Conservation (phyloP, 768 basidiomycete species). For the Dioszegia crocea region DNA sequence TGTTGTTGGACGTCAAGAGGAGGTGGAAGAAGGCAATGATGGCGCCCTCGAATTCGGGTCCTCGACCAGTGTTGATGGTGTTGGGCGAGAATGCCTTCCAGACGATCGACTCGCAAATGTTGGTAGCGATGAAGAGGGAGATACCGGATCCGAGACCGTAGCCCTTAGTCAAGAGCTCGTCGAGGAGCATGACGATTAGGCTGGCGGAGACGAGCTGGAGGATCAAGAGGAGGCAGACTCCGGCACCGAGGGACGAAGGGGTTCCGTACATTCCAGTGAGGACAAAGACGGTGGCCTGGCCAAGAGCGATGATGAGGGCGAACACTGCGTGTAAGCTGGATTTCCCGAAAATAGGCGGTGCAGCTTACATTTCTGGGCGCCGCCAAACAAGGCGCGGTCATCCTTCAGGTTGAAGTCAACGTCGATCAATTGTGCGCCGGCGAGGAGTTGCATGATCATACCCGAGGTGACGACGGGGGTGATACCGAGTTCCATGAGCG, state of each 20-base stretch:
- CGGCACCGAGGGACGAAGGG: constrained; percentile 86
- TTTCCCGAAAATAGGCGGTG: not conserved
- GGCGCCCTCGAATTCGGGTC: constrained; percentile 96
- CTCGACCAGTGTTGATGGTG: constrained; percentile 95
- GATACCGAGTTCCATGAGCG: constrained; percentile 98
- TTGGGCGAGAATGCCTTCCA: constrained; percentile 99
- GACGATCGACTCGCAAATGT: constrained; percentile 98
- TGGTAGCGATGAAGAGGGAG: constrained; percentile 98
- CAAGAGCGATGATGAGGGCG: constrained; percentile 91
- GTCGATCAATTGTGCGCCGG: constrained; percentile 94
- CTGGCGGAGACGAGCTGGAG: constrained; percentile 91
- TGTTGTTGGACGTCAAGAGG: constrained; percentile 97
- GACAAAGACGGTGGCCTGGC: constrained; percentile 95
- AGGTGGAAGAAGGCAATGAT: constrained; percentile 95
- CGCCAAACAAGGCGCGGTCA: constrained; percentile 89
- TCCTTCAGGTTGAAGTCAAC: constrained; percentile 97
- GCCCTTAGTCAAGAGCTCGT: constrained; percentile 97
- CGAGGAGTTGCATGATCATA: constrained; percentile 99
- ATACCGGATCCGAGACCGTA: constrained; percentile 98
- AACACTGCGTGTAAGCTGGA: constrained; percentile 62
- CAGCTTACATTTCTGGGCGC: constrained; percentile 87
- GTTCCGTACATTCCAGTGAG: constrained; percentile 94
- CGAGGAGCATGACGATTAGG: constrained; percentile 95
- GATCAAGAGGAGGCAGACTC: constrained; percentile 93
- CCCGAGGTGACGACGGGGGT: constrained; percentile 96